A percentile compares a stretch with the other conserved stretches of the same genome.
Evolutionary conservation across 148 eudicot species (phyloP).

Genomic region (Rhododendron vialii): DNA sequence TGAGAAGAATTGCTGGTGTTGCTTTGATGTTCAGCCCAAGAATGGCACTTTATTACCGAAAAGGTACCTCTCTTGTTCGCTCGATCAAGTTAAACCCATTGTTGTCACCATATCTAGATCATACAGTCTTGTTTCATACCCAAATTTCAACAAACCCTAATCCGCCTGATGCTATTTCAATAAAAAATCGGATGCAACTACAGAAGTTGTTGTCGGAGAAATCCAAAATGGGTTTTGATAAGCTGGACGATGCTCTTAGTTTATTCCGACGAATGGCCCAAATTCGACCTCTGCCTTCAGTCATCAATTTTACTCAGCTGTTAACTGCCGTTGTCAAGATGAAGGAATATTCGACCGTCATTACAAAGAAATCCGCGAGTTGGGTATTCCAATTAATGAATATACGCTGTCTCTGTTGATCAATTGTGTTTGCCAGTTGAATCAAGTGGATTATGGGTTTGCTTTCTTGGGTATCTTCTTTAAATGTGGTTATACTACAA

Average conservation of each 20-base stretch:
- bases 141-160: background rate
- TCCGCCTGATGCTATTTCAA: background rate
- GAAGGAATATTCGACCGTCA: background rate
- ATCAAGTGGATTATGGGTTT: background rate
- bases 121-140: background rate
- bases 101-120: too few relatives aligned
- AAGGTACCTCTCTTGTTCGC: too few relatives aligned
- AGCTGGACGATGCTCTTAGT: background rate
- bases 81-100: too few relatives aligned
- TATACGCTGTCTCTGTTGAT: background rate
- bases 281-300: background rate
- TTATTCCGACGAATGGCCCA: background rate
- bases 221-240: background rate
- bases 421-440: conserved; percentile 6
- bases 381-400: background rate
- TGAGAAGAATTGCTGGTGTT: too few relatives aligned
- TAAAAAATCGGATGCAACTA: background rate
- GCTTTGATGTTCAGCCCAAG: too few relatives aligned
- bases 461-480: too few relatives aligned
- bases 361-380: too few relatives aligned
- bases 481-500: conserved; percentile 3
- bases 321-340: background rate
- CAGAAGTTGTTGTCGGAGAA: background rate
- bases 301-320: background rate
- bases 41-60: too few relatives aligned